These are phyloP conservation scores for Pulveroboletus sp. DNA, from an alignment of 768 basidiomycete species.

Conservation along the genomic window DNA sequence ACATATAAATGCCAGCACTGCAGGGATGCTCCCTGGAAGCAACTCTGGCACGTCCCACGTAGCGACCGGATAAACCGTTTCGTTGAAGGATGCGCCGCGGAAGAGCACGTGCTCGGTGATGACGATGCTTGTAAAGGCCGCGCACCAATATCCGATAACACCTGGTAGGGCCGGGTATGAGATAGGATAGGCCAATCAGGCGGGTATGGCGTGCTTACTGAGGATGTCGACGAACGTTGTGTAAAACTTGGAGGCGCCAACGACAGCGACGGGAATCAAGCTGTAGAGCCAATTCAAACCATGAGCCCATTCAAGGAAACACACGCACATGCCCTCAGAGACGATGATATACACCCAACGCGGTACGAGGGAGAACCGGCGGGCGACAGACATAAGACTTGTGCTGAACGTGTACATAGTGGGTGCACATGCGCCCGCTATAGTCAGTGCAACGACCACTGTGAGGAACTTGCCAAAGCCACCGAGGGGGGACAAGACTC, in stretches of 20 bases:
- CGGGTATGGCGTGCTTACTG: conserved; percentile 19
- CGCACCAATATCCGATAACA: conserved; percentile 46
- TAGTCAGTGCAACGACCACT: conserved; percentile 49
- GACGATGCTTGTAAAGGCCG: conserved; percentile 37
- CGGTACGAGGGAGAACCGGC: conserved; percentile 36
- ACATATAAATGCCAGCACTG: conserved; percentile 38
- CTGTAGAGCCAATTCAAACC: conserved; percentile 20
- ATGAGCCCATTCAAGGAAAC: neutral
- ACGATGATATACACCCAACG: conserved; percentile 47
- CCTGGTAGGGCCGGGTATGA: conserved; percentile 20
- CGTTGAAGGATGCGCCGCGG: conserved; percentile 33
- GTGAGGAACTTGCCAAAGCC: conserved; percentile 47
- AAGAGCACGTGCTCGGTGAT: conserved; percentile 45
- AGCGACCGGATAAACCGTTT: conserved; percentile 33
- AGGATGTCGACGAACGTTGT: conserved; percentile 42
- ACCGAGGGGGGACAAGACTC: conserved; percentile 37
- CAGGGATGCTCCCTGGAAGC: conserved; percentile 43
- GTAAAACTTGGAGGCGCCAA: conserved; percentile 46
- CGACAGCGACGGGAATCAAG: conserved; percentile 45
- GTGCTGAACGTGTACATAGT: conserved; percentile 57
- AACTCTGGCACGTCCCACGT: conserved; percentile 34
- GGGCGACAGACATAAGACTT: conserved; percentile 39
- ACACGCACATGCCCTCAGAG: conserved; percentile 42
- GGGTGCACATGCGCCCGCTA: conserved; percentile 55
- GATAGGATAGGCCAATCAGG: conserved; percentile 16